Evolutionary conservation across 345 rosid species (phyloP), one percentile per base, ranked within the genome.

Genomic region (Theobroma cacao): DNA sequence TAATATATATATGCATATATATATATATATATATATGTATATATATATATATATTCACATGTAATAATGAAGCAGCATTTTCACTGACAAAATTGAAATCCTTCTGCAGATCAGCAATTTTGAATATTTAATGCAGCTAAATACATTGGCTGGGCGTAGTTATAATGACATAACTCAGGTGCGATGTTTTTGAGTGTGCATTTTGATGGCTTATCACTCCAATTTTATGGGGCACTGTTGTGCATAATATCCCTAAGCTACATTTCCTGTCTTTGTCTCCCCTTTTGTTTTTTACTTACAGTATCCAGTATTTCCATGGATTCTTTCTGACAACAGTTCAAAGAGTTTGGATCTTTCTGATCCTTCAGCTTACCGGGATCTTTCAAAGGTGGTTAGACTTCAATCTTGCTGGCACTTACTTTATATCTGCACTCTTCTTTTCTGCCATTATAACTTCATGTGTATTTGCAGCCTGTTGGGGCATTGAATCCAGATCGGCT

Each of bases 241-340:
- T 47, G 12, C 8, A 40, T 20, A 1, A 50, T 63, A 59, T 41
- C 17, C 17, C 55, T 40, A 17, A 62, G 47, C 28, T 63, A 18
- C 41, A 28, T 77, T 84, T 80, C 43, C 79, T 73, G 20, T 41
- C 18, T 60, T 24, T 47, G 12, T 50, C 33, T 66, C 7, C 47
- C 5, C 13, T 47, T 30, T 31, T 36, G n/a, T n/a, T 3, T 15
- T 38, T 67, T 41, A 34, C 52, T 13, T 88, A 88, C 93, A 96
- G 99, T 96, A 96, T 88, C 99, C 98, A 77, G 98, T 96, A 84
- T 96, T 96, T 80, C 99, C 99, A 30, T 96, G 99, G 99, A 85
- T 96, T 81, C 93, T 94, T 59, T 89, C 98, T 77, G 92, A 96
- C 83, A 89, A 93, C 87, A 84, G 77, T 82, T 94, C 99, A 50